Evolutionary conservation across 129 eudicot genomes (phyloP), one percentile per base, ranked within the genome.

Genomic region (Centrapalus pauciflorus): DNA sequence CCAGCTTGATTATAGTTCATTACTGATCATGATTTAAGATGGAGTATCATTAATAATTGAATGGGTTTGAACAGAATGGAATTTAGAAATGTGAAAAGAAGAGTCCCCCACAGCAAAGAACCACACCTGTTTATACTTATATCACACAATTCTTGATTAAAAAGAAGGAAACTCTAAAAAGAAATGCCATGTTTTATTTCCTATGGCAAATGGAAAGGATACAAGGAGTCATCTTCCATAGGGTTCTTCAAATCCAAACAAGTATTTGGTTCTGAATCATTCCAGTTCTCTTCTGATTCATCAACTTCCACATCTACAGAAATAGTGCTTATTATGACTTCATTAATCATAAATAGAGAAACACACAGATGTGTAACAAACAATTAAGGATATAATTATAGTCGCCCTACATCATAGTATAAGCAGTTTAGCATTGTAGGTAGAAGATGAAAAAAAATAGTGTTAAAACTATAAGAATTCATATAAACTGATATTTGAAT

Each of bases 141-240:
- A n/a, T n/a, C n/a, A n/a, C n/a, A 12, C 61, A 55, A 4, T 25
- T n/a, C 35, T 11, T 1, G 1, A 12, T 55, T 12, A 55, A 8
- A 13, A 28, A 28, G 27, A n/a, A 6, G 9, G 14, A 28, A 27
- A 2, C 12, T 55, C 28, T 6, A 57, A 35, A 24, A 37, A 2
- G 0, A 11, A 24, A 0, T 23, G 12, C 38, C 35, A 38, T 21
- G 3, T 3, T 13, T 23, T 12, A 24, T 38, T 24, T 28, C 20
- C 30, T 13, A 20, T n/a, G n/a, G n/a, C 21, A 37, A 54, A 48
- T 1, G 0, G 55, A 37, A 76, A 79, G 96, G 94, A 91, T 91
- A 91, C 98, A 83, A 27, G 57, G 82, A 75, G 68, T 92, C 95
- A 28, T 87, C 90, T 52, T 83, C 87, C 14, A 77, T 55, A 3